phyloP scores from a whole-genome alignment of 192 early-diverging fungal species.

The Helicostylum pulchrum region DNA sequence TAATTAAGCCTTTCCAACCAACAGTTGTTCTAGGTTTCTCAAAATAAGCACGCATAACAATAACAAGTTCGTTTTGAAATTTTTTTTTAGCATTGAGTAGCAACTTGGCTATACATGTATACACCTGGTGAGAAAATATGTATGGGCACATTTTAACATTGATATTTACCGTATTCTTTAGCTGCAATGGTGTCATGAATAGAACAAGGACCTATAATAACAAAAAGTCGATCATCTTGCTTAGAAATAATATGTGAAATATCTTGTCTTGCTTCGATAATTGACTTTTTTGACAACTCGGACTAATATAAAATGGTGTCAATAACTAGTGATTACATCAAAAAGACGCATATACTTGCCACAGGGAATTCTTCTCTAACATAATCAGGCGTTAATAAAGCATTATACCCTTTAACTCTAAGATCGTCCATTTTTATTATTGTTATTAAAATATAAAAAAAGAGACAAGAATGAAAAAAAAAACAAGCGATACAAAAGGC shows the following conservation, averaged over 20 bases:
- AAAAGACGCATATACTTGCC: constrained; percentile 36
- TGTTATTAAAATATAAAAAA: no score
- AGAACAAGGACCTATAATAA: constrained; percentile 92
- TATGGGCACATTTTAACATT: background rate
- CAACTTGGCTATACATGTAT: constrained; percentile 17
- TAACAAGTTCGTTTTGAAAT: constrained; percentile 71
- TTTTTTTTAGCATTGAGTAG: constrained; percentile 40
- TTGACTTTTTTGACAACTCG: constrained; percentile 18
- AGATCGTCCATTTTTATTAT: constrained; percentile 63
- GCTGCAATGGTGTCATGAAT: constrained; percentile 90
- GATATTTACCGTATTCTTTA: constrained; percentile 66
- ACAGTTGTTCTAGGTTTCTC: constrained; percentile 98
- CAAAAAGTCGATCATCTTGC: constrained; percentile 80
- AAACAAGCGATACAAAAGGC: no score
- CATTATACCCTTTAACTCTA: constrained; percentile 79
- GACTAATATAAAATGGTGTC: constrained; percentile 9
- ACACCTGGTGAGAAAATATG: background rate
- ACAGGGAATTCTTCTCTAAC: constrained; percentile 81
- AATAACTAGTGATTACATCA: background rate
- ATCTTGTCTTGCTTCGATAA: constrained; percentile 51
- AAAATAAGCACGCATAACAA: constrained; percentile 98
- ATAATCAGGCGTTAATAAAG: constrained; percentile 82
- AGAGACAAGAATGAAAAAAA: no score
- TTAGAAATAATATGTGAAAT: constrained; percentile 72
- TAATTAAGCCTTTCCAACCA: constrained; percentile 85